Base-by-base conservation (phyloP, 2,329 filamentous ascomycete genomes). In the Epichloe hybrida region DNA sequence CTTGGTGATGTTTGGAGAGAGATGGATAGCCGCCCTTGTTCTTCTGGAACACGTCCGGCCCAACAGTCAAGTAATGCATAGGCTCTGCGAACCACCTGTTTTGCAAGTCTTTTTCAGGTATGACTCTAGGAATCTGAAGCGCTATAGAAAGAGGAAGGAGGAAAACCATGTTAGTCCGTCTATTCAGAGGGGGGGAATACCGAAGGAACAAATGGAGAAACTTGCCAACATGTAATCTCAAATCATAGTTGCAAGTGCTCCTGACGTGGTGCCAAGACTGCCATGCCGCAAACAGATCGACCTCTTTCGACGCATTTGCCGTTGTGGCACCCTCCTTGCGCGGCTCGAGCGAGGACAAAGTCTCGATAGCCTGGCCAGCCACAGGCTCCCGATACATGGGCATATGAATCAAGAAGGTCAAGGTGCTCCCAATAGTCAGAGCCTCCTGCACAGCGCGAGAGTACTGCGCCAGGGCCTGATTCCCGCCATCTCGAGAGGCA, bases 191-290 rank as follows among this genome's bases (percentile, higher is more conserved):
- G 36, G 7, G 5, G 3, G 20, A 8, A 3, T 34, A 11, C 38
- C 13, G 21, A 11, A 31, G 31, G 34, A 39, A 15, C 6, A 9
- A 12, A 17, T 45, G 44, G 46, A 49, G 11, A 45, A 38, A 64
- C 88, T 72, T 83, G 95, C 91, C 87, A 67, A 96, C 80, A 61
- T 81, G 84, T 38, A 98, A 74, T 64, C 88, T 80, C 51, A 77
- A 70, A 66, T 84, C 84, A 68, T 98, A 97, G 69, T 83, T 85
- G 76, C 89, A 96, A 52, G 88, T 73, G 49, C 83, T 84, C 49
- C 93, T 79, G 60, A 98, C 85, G 21, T 84, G 75, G 64, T 98
- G 84, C 93, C 93, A 98, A 1, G 86, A 84, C 67, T 97, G 90
- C 94, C 94, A 98, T 2, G 83, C 77, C 49, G 83, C 83, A 66